Percentiles rank a stretch among this genome's conserved stretches.
Conservation (phyloP, 208 protist species). For the Giardia duodenalis region DNA sequence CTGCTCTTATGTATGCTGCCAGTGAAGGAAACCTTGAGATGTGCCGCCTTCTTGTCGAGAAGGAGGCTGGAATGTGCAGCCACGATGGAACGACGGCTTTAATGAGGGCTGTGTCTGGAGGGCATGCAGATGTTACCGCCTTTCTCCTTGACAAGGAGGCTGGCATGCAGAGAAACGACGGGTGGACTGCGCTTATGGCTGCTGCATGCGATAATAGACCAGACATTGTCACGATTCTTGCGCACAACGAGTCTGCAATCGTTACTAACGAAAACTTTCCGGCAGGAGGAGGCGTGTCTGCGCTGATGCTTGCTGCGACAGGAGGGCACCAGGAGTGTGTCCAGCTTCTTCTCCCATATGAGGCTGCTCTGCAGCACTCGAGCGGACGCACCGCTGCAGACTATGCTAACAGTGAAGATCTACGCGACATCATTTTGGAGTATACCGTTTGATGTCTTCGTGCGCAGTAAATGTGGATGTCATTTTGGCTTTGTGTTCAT, state of each 20-base stretch:
- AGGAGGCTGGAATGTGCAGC: not conserved
- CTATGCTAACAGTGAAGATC: not conserved
- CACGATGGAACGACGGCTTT: not conserved
- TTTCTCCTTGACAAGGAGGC: not conserved
- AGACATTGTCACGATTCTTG: not conserved
- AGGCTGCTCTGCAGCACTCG: not conserved
- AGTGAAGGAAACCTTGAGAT: not conserved
- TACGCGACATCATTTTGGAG: not conserved
- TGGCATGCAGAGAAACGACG: not conserved
- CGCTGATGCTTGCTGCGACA: not conserved
- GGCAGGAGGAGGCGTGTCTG: not conserved
- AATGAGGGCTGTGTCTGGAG: not conserved
- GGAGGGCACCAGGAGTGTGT: not conserved
- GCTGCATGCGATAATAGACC: not conserved
- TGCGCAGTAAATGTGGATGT: no score
- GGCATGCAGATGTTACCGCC: not conserved
- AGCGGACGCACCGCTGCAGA: not conserved
- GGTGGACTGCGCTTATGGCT: not conserved
- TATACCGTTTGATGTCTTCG: no score
- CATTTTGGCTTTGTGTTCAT: no score
- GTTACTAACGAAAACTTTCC: not conserved
- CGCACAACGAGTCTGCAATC: not conserved
- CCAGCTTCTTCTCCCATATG: not conserved
- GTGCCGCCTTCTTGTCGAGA: not conserved
- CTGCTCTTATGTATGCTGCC: not conserved